Base-by-base conservation (phyloP, 352 stramenopile species). In the Peronospora destructor region DNA sequence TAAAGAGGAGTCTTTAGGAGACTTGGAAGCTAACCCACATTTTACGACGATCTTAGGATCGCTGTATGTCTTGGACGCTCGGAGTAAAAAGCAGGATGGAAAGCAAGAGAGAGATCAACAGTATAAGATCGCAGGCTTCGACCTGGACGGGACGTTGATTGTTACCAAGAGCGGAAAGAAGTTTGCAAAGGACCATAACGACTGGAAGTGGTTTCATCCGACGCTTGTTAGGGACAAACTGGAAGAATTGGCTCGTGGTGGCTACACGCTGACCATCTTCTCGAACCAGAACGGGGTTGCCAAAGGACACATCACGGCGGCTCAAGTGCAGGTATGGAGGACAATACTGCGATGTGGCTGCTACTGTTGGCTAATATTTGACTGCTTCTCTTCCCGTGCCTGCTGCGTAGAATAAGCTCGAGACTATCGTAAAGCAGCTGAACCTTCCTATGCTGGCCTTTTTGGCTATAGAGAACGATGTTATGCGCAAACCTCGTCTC, bases 261-360 rank as follows among this genome's bases (percentile, higher is more conserved):
- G 73, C 0, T 91, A 72, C 49, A 59, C 61, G 30, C 54, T 94
- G 11, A 66, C 77, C 4, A 72, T 94, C 26, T 76, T 91, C 38
- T 94, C 83, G 16, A 94, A 94, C 64, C 83, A 94, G 49, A 89
- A 90, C 32, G 83, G 83, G 8, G 64, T 94, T 17, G 75, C 74
- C 30, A 89, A 87, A 57, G 81, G 83, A 36, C 87, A 90, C 21
- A 73, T 79, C 5, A 73, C 56, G 1, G 71, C 55, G 2, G 47
- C 43, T 0, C 73, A 88, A 44, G 64, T 94, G 14, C 67, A 90
- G 71, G 77, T 88, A 11, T 16, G 5, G 13, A 12, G 3, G 3
- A 45, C 13, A 14, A 23, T 8, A 44, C 51, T 28, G 14, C 2
- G 28, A 55, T 38, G 6, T 19, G 14, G 32, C 16, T 33, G 21